Conservation (phyloP, 2,329 filamentous ascomycete genomes). For the Cladophialophora chaetospira region DNA sequence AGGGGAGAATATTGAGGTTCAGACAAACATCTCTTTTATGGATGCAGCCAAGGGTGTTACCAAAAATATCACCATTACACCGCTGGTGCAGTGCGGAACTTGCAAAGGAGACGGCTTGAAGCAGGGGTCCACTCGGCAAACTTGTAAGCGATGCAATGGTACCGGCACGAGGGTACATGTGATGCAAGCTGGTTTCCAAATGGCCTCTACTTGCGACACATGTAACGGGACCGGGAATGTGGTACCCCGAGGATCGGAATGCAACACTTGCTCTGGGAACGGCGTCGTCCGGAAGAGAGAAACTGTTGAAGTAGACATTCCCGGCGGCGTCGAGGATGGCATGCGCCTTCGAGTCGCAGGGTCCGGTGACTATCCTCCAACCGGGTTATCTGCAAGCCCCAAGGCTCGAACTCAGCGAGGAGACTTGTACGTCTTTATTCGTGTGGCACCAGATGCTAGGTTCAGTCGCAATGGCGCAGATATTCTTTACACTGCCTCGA, state of each 20-base stretch:
- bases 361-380: slow-evolving; percentile 83
- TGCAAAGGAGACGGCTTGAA: slow-evolving; percentile 86
- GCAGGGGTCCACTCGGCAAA: slow-evolving; percentile 69
- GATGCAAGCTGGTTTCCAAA: slow-evolving; percentile 92
- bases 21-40: slow-evolving; percentile 90
- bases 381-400: slow-evolving; percentile 67
- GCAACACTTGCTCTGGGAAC: slow-evolving; percentile 74
- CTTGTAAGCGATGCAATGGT: slow-evolving; percentile 80
- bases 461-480: slow-evolving; percentile 87
- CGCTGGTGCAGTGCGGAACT: slow-evolving; percentile 76
- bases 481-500: slow-evolving; percentile 85
- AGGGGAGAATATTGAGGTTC: slow-evolving; percentile 95
- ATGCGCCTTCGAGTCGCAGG: slow-evolving; percentile 85
- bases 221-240: slow-evolving; percentile 78
- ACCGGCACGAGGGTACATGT: slow-evolving; percentile 85
- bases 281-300: slow-evolving; percentile 82
- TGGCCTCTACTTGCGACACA: slow-evolving; percentile 81
- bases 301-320: slow-evolving; percentile 86
- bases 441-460: slow-evolving; percentile 84
- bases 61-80: slow-evolving; percentile 86
- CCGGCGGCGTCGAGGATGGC: slow-evolving; percentile 91
- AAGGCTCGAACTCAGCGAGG: slow-evolving; percentile 70
- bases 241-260: slow-evolving; percentile 79
- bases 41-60: slow-evolving; percentile 89
- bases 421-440: slow-evolving; percentile 88